Evolutionary conservation across 345 rosid species (phyloP), one percentile per base, ranked within the genome.

Genomic region (Arabis hirsuta): DNA sequence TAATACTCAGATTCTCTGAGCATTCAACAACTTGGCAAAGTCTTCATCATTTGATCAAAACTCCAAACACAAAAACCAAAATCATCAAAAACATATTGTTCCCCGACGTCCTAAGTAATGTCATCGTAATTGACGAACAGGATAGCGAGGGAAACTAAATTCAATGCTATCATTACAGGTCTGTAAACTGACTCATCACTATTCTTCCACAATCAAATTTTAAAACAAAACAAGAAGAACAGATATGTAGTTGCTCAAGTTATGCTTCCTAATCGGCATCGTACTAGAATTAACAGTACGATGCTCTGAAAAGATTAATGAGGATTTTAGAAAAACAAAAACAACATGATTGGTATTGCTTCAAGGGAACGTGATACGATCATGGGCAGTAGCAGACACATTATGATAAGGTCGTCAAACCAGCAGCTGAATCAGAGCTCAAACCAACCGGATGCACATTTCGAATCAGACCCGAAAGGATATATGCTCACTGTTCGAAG

Each of bases 111-210:
- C 79, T 61, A 54, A 45, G 58, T 0, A 68, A 26, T 60, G 61
- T 61, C 79, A 75, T 68, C 5, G 0, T 0, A 60, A 45, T 54
- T 61, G 74, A 68, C 9, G 56, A 75, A 68, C 45, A 75, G 79
- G 79, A 75, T 75, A 68, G 79, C 79, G 79, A 75, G 79, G 79
- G 73, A 13, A 68, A 75, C 74, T 69, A 54, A 27, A 38, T 75
- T 69, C 4, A 4, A 4, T 75, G 89, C 96, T 80, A 46, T 89
- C 96, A 91, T 89, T 89, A 86, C 90, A 92, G 96, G 92, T 92
- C 94, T 89, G 92, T 83, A 86, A 56, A 64, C 11, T 72, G 75
- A 59, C 93, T 91, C 96, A 87, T 89, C 96, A 86, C 54, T 9
- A 93, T 71, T 80, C 75, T 61, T 73, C 47, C 31, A 43, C 13